Base-by-base conservation (phyloP, 176 grass and related monocot genomes). In the Thinopyrum elongatum region DNA sequence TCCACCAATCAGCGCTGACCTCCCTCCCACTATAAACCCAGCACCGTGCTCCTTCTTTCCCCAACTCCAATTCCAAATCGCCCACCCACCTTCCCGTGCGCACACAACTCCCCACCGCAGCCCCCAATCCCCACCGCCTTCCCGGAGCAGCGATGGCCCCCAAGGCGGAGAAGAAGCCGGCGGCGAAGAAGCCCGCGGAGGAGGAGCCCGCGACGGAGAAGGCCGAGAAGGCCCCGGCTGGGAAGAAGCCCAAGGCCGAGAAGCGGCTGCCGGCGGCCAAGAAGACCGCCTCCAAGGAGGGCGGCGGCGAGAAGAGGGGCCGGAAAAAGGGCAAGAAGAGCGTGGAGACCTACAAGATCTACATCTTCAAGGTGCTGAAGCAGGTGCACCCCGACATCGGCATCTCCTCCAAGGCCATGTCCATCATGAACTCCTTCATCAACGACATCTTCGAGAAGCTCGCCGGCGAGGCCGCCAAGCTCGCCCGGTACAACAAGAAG, bases 341-440 rank as follows among this genome's bases (percentile, higher is more conserved):
- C 55, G 88, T 86, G 0, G 95, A 98, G 89, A 95, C 93, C 1
- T 95, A 98, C 66, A 98, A 98, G 89, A 95, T 98, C 76, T 98
- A 98, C 87, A 98, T 95, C 64, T 98, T 98, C 75, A 95, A 98
- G 90, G 95, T 98, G 12, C 89, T 98, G 2, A 98, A 98, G 89
- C 93, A 98, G 87, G 95, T 98, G 29, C 91, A 98, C 76, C 91
- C 93, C 0, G 91, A 97, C 93, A 95, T 97, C 53, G 93, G 87
- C 39, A 90, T 97, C 89, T 95, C 93, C 17, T 93, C 88, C 91
- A 98, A 98, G 91, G 95, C 93, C 79, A 95, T 98, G 93, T 87
- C 88, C 79, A 95, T 95, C 82, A 97, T 95, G 95, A 97, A 97
- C 81, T 95, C 90, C 30, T 97, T 97, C 82, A 94, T 97, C 87